Evolutionary conservation across 1,284 basidiomycete species (phyloP).

Genomic region (Trichosporon ovoides): DNA sequence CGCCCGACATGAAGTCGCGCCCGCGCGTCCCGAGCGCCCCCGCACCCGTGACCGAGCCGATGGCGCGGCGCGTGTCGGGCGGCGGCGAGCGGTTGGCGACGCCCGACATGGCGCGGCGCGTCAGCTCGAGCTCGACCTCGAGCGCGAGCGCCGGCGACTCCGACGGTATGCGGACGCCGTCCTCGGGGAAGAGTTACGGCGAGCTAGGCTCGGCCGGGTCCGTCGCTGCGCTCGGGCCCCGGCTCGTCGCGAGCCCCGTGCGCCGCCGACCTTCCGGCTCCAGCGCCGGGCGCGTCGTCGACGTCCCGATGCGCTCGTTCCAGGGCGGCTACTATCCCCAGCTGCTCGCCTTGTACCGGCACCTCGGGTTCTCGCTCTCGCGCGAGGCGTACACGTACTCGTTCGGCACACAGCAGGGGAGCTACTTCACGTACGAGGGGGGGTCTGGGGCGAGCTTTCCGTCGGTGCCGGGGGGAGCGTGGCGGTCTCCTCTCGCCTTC

Average conservation of each 20-base stretch:
- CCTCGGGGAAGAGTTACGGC: neutral
- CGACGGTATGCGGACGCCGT: too few species aligned
- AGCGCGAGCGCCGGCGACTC: too few species aligned
- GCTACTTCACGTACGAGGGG: constrained; percentile 63
- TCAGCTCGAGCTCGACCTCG: too few species aligned
- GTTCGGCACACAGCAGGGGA: constrained; percentile 52
- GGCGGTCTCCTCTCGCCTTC: constrained; percentile 36
- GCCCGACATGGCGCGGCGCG: too few species aligned
- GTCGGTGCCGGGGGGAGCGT: constrained; percentile 32
- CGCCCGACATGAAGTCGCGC: too few species aligned
- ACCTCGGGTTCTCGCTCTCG: constrained; percentile 52
- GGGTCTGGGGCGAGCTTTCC: constrained; percentile 56
- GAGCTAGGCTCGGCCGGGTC: neutral
- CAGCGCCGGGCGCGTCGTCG: constrained; percentile 47
- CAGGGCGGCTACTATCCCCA: constrained; percentile 71
- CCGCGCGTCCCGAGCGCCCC: neutral
- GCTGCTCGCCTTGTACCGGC: constrained; percentile 59
- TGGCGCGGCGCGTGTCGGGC: neutral
- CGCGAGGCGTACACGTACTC: constrained; percentile 62
- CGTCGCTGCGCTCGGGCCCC: too few species aligned
- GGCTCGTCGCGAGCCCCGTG: neutral
- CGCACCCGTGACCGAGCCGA: neutral
- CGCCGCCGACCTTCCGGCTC: neutral
- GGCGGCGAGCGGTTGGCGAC: too few species aligned
- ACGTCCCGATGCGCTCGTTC: constrained; percentile 73